Evolutionary conservation across 2,329 filamentous ascomycete genomes (phyloP), one percentile per base, ranked within the genome.

Genomic region (Nigrospora osmanthi): DNA sequence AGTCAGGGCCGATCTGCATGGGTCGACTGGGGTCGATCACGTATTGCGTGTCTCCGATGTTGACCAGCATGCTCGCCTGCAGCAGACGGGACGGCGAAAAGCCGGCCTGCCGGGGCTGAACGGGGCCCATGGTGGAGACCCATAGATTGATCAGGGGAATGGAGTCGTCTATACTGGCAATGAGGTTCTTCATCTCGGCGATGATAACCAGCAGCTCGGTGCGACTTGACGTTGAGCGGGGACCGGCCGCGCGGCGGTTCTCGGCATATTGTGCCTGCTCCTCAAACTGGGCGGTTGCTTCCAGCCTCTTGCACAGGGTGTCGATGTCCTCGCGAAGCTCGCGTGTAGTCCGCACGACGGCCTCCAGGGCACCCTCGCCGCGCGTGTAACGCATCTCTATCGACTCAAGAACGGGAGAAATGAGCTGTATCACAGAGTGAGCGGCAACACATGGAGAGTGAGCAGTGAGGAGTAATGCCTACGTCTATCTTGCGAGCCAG

Each of bases 141-240:
- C 93, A 93, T 28, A 98, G 74, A 55, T 93, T 95, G 60, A 98
- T 85, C 4, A 95, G 72, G 0, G 91, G 91, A 11, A 97, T 88
- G 12, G 91, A 87, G 62, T 93, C 85, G 61, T 97, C 91, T 49
- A 98, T 95, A 10, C 85, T 80, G 11, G 71, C 68, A 2, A 97
- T 74, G 3, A 98, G 68, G 12, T 69, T 73, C 58, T 83, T 87
- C 57, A 95, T 91, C 38, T 90, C 86, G 11, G 68, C 60, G 43
- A 91, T 80, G 51, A 97, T 86, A 35, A 70, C 66, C 43, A 78
- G 73, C 17, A 95, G 70, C 57, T 91, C 83, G 2, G 70, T 64
- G 45, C 83, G 76, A 48, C 78, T 81, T 47, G 77, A 68, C 13
- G 74, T 72, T 19, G 73, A 70, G 33, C 75, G 71, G 48, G 70